Conservation (phyloP, 163 green algal genomes). For the Scenedesmus sp. region DNA sequence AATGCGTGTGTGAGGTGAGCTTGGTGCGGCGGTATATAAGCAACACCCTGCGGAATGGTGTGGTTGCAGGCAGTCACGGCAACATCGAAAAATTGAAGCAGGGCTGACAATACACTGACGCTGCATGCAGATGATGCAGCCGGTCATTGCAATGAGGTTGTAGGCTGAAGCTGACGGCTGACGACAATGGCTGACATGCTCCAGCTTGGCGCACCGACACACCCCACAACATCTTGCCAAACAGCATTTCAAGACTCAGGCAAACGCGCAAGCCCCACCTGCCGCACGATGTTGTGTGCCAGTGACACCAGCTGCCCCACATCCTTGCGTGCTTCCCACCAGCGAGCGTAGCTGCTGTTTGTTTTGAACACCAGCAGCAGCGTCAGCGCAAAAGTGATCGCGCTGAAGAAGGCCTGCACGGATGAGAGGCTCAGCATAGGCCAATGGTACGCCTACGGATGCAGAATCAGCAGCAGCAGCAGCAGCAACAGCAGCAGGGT, state of each 20-base stretch:
- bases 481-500: conserved; percentile 1
- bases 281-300: conserved; percentile 32
- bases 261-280: background rate
- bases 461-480: conserved; percentile 27
- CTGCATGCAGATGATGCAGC: no score
- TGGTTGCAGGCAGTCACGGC: no score
- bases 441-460: conserved; percentile 15
- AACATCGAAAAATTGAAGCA: no score
- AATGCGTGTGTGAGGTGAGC: background rate
- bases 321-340: conserved; percentile 48
- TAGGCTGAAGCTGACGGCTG: no score
- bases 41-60: background rate
- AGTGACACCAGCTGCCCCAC: conserved; percentile 50
- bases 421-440: conserved; percentile 25
- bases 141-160: no score
- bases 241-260: no score
- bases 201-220: no score
- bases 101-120: no score
- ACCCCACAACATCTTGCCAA: no score
- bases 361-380: conserved; percentile 90
- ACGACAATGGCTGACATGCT: no score
- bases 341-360: conserved; percentile 70
- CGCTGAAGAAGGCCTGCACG: conserved; percentile 44
- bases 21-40: background rate
- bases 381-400: conserved; percentile 81